Evolutionary conservation across 208 protist species (phyloP).

Genomic region (Angomonas desouzai): DNA sequence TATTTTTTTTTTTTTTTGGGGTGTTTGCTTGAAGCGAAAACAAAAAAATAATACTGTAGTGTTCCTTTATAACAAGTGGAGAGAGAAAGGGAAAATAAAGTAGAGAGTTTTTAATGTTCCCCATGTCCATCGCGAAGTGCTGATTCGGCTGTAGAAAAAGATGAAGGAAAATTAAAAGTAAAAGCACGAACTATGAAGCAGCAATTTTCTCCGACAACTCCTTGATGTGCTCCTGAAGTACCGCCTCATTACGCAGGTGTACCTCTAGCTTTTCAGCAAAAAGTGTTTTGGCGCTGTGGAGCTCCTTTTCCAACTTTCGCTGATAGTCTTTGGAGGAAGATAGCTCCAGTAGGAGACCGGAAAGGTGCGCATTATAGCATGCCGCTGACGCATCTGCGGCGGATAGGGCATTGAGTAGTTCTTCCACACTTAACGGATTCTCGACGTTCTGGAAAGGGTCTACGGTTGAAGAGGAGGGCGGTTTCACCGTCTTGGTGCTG

Average conservation of each 20-base stretch:
- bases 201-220: conserved; percentile 66
- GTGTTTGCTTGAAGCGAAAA: background rate
- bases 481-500: background rate
- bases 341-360: conserved; percentile 48
- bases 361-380: conserved; percentile 72
- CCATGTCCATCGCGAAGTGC: too few species aligned
- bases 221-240: conserved; percentile 67
- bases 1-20: conserved; percentile 10
- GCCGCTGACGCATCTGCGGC: conserved; percentile 66
- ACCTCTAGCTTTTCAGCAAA: conserved; percentile 40
- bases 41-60: background rate
- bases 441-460: background rate
- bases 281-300: conserved; percentile 28
- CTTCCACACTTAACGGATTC: conserved; percentile 26
- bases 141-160: too few species aligned
- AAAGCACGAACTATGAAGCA: too few species aligned
- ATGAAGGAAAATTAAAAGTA: too few species aligned
- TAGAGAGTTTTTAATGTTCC: too few species aligned
- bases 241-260: conserved; percentile 37
- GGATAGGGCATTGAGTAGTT: conserved; percentile 48
- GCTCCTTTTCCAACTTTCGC: conserved; percentile 26
- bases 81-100: conserved; percentile 14
- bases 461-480: background rate
- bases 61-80: background rate
- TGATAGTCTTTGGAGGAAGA: conserved; percentile 47